Base-by-base conservation (phyloP, 2,329 filamentous ascomycete genomes). In the Metarhizium anisopliae region DNA sequence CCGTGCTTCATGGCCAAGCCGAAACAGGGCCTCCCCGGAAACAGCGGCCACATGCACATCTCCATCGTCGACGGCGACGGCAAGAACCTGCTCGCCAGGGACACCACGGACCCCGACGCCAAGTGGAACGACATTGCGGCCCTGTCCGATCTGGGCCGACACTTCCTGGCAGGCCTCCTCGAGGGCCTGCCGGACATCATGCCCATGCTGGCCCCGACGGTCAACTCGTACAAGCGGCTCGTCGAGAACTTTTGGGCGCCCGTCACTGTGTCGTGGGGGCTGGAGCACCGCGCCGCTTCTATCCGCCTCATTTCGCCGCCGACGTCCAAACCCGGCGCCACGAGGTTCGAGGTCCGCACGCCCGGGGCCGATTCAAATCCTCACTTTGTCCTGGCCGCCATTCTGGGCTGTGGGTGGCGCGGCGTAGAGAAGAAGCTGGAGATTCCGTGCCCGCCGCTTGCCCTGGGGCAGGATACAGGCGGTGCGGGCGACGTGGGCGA, bases 201-300 rank as follows among this genome's bases (percentile, higher is more conserved):
- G 94, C 94, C 94, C 1, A 78, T 97, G 57, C 78, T 99, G 13
- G 94, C 93, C 1, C 94, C 94, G 0, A 99, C 90, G 1, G 83
- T 99, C 67, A 99, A 99, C 79, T 95, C 90, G 59, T 99, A 99
- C 79, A 99, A 99, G 75, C 86, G 94, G 3, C 81, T 99, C 0
- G 94, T 99, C 2, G 94, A 99, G 76, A 97, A 97, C 74, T 97
- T 96, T 74, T 99, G 94, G 94, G 94, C 94, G 0, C 94, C 94
- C 0, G 94, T 99, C 6, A 96, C 93, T 0, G 94, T 97, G 0
- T 96, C 90, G 0, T 99, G 94, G 94, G 94, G 94, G 1, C 75
- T 96, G 5, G 94, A 97, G 72, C 93, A 99, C 70, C 89, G 94
- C 59, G 92, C 91, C 5, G 93, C 94, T 0, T 95, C 89, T 0